Evolutionary conservation across 1,139 yeast genomes (phyloP).

Genomic region (Candida frijolesensis): DNA sequence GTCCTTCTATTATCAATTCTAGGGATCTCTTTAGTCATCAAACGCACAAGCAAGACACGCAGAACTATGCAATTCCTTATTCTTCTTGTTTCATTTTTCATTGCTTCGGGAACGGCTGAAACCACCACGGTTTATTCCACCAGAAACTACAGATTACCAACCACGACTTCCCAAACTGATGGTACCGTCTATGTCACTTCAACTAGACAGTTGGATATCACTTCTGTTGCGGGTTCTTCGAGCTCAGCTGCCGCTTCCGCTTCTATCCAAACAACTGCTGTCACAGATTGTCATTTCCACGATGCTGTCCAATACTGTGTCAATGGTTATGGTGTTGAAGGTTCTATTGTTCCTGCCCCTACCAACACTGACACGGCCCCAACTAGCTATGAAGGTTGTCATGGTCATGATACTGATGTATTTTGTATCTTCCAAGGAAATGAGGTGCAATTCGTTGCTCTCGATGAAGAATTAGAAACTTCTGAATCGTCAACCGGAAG

Average conservation of each 20-base stretch:
- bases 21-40: background rate
- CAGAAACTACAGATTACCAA: conserved; percentile 4
- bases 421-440: conserved; percentile 24
- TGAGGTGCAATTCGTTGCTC: conserved; percentile 26
- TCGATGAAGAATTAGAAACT: conserved; percentile 11
- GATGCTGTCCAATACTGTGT: conserved; percentile 26
- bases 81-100: background rate
- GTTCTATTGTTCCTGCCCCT: conserved; percentile 31
- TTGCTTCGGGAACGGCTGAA: conserved; percentile 3
- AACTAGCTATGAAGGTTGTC: conserved; percentile 30
- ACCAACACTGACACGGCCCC: conserved; percentile 22
- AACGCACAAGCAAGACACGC: background rate
- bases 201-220: conserved; percentile 1
- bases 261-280: conserved; percentile 9
- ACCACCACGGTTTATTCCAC: conserved; percentile 5
- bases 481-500: conserved; percentile 14
- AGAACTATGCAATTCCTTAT: background rate
- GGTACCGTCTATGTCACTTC: conserved; percentile 8
- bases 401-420: conserved; percentile 26
- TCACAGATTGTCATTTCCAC: conserved; percentile 34
- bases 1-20: background rate
- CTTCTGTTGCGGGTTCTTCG: background rate
- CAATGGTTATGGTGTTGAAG: conserved; percentile 30
- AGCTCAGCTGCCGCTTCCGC: background rate
- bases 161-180: conserved; percentile 3